These are phyloP conservation scores for Alnus glutinosa DNA, from an alignment of 306 rosid species.

Conservation along the genomic window DNA sequence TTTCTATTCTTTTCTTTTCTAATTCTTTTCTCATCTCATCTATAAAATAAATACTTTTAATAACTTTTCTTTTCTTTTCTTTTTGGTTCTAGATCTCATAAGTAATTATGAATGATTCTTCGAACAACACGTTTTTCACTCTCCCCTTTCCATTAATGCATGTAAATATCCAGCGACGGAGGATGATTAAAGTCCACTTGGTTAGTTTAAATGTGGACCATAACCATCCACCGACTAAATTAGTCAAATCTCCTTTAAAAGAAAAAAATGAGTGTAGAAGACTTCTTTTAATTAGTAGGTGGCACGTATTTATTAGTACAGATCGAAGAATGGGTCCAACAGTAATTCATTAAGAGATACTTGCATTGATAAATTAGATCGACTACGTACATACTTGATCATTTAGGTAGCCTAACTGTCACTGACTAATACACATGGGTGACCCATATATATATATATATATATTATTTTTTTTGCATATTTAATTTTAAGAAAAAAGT, in stretches of 20 bases:
- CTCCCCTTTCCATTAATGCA: no score
- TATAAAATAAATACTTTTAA: no score
- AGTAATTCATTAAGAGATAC: slow-evolving; percentile 49
- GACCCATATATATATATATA: background rate
- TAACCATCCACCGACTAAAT: slow-evolving; percentile 2
- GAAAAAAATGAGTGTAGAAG: slow-evolving; percentile 18
- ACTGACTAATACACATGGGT: slow-evolving; percentile 30
- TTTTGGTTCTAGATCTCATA: no score
- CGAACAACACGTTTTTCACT: no score
- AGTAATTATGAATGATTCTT: no score
- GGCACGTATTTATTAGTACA: slow-evolving; percentile 14
- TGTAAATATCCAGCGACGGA: no score
- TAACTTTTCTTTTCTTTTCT: no score
- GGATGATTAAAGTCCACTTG: no score
- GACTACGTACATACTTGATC: background rate
- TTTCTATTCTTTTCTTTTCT: no score
- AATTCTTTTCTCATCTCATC: no score
- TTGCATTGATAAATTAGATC: slow-evolving; percentile 4
- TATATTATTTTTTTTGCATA: no score
- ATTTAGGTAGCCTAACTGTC: slow-evolving; percentile 46
- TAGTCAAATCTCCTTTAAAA: slow-evolving; percentile 20
- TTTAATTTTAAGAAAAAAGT: background rate
- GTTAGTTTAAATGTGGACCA: background rate
- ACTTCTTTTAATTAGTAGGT: slow-evolving; percentile 1
- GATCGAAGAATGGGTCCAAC: slow-evolving; percentile 48